Conservation (phyloP, 1,284 basidiomycete genomes). For the Irpex rosettiformis region DNA sequence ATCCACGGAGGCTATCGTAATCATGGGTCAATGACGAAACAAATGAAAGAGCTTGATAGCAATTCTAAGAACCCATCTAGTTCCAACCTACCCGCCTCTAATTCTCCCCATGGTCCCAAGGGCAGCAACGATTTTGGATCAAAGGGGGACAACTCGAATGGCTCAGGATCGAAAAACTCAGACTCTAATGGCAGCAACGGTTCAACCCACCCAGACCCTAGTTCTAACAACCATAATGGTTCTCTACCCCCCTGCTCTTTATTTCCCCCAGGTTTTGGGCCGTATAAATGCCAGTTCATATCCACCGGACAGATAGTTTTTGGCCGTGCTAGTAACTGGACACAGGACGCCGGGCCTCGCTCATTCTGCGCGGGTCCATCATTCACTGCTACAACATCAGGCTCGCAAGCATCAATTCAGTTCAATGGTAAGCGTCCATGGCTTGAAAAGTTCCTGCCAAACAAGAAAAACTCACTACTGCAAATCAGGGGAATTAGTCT, state of each 20-base stretch:
- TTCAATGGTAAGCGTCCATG: slow-evolving; percentile 34
- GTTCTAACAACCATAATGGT: too few relatives aligned
- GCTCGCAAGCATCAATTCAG: slow-evolving; percentile 25
- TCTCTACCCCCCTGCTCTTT: too few relatives aligned
- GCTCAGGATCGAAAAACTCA: background rate
- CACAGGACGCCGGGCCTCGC: too few relatives aligned
- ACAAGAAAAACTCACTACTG: background rate
- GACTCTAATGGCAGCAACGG: background rate
- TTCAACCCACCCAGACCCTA: too few relatives aligned
- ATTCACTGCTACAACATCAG: slow-evolving; percentile 14
- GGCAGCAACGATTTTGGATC: too few relatives aligned
- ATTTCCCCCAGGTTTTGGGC: too few relatives aligned
- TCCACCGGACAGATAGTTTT: too few relatives aligned
- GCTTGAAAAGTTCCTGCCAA: background rate
- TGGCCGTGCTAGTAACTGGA: too few relatives aligned
- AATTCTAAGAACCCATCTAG: background rate
- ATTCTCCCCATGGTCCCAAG: background rate
- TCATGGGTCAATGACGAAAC: background rate
- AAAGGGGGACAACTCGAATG: too few relatives aligned
- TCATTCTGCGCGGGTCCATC: too few relatives aligned
- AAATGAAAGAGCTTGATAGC: background rate
- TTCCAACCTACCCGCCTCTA: background rate
- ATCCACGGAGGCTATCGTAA: background rate
- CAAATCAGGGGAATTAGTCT: too few relatives aligned
- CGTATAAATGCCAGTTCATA: too few relatives aligned